Evolutionary conservation across 83 land plant genomes (phyloP).

Genomic region (Thuja plicata): DNA sequence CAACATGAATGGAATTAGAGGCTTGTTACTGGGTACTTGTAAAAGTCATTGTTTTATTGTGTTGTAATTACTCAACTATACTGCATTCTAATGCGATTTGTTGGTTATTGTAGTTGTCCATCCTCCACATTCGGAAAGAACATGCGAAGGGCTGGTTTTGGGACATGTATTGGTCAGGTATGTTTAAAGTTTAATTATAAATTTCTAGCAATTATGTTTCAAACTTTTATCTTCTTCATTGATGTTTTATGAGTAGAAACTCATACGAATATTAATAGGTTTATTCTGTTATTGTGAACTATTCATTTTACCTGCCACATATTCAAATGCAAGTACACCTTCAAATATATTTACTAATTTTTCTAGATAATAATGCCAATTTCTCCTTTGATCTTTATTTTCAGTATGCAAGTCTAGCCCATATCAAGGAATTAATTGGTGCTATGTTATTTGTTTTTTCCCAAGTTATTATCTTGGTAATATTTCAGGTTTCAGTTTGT

Average conservation of each 20-base stretch:
- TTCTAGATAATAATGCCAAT: neutral
- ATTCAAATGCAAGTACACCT: neutral
- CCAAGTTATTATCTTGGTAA: no score
- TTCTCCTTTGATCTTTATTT: neutral
- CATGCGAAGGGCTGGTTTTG: slow-evolving; percentile 66
- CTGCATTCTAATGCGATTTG: neutral
- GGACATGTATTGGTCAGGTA: slow-evolving; percentile 67
- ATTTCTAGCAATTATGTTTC: neutral
- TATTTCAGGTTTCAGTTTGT: no score
- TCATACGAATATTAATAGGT: neutral
- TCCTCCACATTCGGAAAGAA: slow-evolving; percentile 74
- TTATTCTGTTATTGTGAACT: neutral
- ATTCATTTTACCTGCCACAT: neutral
- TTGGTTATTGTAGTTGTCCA: slow-evolving; percentile 53
- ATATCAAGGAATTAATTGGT: neutral
- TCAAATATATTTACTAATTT: neutral
- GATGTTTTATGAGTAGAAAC: neutral
- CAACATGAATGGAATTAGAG: neutral
- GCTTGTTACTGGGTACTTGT: neutral
- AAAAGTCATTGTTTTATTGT: neutral
- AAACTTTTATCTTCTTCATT: neutral
- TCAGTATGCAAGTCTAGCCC: neutral
- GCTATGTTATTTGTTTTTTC: neutral
- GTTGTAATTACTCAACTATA: neutral
- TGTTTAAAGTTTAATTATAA: neutral